Percentiles rank a stretch among this genome's conserved stretches.
Conservation (phyloP, 2,329 filamentous ascomycete species). For the Colletotrichum sp. region DNA sequence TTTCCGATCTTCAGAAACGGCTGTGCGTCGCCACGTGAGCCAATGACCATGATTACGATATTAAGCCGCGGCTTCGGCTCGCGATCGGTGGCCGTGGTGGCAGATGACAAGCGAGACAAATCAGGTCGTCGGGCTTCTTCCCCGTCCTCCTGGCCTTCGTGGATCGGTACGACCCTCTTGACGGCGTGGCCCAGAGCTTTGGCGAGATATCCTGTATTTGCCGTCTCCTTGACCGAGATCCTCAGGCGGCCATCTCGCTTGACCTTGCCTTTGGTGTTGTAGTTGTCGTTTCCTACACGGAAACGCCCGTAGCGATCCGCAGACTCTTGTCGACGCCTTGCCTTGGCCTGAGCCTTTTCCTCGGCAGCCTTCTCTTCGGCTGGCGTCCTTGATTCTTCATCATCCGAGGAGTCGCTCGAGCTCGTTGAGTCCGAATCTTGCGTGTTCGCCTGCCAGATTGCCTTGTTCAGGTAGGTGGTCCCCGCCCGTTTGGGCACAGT, state of each 20-base stretch:
- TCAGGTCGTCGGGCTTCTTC: background rate
- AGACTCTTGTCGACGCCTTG: constrained; percentile 7
- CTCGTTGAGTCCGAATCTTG: constrained; percentile 25
- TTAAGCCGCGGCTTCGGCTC: constrained; percentile 62
- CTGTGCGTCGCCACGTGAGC: constrained; percentile 80
- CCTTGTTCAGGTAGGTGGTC: constrained; percentile 32
- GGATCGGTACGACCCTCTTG: constrained; percentile 51
- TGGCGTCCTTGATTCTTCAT: constrained; percentile 14
- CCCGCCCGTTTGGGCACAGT: constrained; percentile 26
- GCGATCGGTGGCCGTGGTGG: constrained; percentile 34
- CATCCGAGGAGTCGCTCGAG: constrained; percentile 28
- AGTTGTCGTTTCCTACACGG: constrained; percentile 67
- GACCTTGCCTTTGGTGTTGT: constrained; percentile 67
- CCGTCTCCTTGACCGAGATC: constrained; percentile 75
- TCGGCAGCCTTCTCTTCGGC: background rate
- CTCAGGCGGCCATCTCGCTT: constrained; percentile 73
- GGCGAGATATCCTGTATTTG: constrained; percentile 73
- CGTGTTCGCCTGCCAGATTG: constrained; percentile 24
- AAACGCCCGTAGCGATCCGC: constrained; percentile 56
- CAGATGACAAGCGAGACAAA: constrained; percentile 30
- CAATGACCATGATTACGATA: constrained; percentile 85
- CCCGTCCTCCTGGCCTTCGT: constrained; percentile 34
- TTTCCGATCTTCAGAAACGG: constrained; percentile 80
- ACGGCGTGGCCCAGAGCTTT: constrained; percentile 72
- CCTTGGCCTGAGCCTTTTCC: constrained; percentile 1